Base-by-base conservation (phyloP, 139 green algal genomes). In the Picocystis salinarum region DNA sequence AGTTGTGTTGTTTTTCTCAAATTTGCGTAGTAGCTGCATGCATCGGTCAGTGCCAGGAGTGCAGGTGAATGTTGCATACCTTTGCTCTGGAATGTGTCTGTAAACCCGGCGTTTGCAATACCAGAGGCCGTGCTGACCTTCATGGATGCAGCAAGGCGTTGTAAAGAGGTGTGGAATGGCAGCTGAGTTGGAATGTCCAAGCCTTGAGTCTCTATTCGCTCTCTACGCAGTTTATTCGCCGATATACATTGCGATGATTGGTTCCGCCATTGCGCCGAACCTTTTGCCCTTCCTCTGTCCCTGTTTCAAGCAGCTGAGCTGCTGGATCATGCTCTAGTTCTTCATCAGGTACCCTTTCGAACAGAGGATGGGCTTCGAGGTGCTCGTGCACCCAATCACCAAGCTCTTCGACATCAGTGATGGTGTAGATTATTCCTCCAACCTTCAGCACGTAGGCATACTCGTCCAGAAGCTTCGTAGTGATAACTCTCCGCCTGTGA, bases 211-310 rank as follows among this genome's bases (percentile, higher is more conserved):
- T n/a, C n/a, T n/a, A n/a, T n/a, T n/a, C n/a, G n/a, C n/a, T n/a
- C n/a, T n/a, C n/a, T 37, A 37, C 13, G 15, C 31, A 13, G 44
- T 70, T 13, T 56, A 26, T 30, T 9, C 75, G 59, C 26, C 62
- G 44, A 33, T 74, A 88, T 15, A 88, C 71, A 7, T 57, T 49
- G 6, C 63, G 50, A 44, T 59, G 74, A 4, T 70, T 83, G 45
- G 59, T 48, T 13, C 82, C 82, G 13, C 56, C 41, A 45, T 91
- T 91, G 31, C 79, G 64, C 13, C 70, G 72, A 27, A 93, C 82
- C 56, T 94, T 94, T 54, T 86, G 74, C 0, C 67, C 83, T 55
- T 94, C 83, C 53, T 94, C 83, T 3, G 65, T 88, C 6, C 62
- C 55, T 22, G 40, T 37, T 9, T 30, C 59, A 24, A 94, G 71